Evolutionary conservation across 2,329 filamentous ascomycete species (phyloP), one percentile per base, ranked within the genome.

Genomic region (Aspergillus novoparasiticus): DNA sequence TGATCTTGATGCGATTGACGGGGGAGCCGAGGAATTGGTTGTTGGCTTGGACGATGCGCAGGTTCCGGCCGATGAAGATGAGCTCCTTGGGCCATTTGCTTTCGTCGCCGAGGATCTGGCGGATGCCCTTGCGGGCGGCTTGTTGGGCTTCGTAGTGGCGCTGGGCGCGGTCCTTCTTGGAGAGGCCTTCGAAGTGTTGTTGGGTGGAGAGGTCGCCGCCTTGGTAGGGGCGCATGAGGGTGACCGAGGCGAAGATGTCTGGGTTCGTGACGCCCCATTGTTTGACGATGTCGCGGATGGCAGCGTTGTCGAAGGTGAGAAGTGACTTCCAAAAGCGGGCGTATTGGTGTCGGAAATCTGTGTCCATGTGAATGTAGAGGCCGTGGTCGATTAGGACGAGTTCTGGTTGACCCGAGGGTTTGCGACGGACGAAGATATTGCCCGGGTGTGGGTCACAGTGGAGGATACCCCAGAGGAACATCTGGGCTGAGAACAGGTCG

Each of bases 401-500:
- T 80, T 99, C 93, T 0, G 94, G 86, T 50, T 88, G 85, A n/a
- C 94, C 94, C 50, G 85, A 89, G 1, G 93, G 91, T 19, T 92
- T 84, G 10, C 95, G 90, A 10, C 95, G 90, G 73, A 98, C 90
- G 80, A 99, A 97, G 76, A 98, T 95, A 80, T 99, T 99, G 32
- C 94, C 94, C 1, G 95, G 95, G 74, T 99, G 95, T 11, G 95
- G 95, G 76, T 99, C 95, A 80, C 94, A 97, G 81, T 99, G 94
- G 0, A 98, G 92, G 50, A 92, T 86, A 14, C 95, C 95, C 92
- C 93, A 98, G 68, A 96, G 90, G 83, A 97, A 99, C 85, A 98
- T 98, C 75, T 98, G 94, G 2, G 93, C 94, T n/a, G 90, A 92
- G 82, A 98, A 99, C 39, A 98, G 85, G 76, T 97, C 94, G 57